Percentiles rank a stretch among this genome's conserved stretches.
These are phyloP conservation scores for Eucalyptus curtisii DNA, from an alignment of 345 rosid species.

Conservation along the genomic window DNA sequence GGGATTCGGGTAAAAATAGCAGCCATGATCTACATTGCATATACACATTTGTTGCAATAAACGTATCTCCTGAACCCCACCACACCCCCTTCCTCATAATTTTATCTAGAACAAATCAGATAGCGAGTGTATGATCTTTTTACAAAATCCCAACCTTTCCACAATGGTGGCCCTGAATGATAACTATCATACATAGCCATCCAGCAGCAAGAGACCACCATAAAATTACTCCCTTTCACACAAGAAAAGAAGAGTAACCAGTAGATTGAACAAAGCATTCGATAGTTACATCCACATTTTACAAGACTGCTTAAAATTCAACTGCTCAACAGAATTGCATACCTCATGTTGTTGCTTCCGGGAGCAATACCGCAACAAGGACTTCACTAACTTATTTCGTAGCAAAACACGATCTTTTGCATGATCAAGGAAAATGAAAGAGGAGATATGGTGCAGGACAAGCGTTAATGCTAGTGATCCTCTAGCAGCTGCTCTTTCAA, in stretches of 20 bases:
- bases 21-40: not conserved
- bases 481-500: conserved; percentile 61
- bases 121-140: not conserved
- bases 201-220: not conserved
- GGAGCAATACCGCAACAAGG: conserved; percentile 61
- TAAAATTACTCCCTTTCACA: not conserved
- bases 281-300: not conserved
- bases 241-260: not conserved
- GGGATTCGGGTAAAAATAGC: not conserved
- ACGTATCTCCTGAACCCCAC: not conserved
- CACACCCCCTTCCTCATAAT: not conserved
- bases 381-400: conserved; percentile 46
- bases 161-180: not conserved
- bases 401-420: conserved; percentile 12
- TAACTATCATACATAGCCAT: not conserved
- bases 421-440: conserved; percentile 26
- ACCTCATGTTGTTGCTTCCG: conserved; percentile 58
- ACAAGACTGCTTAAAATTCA: not conserved
- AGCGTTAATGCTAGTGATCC: conserved; percentile 51
- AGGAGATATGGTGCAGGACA: conserved; percentile 60
- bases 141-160: not conserved
- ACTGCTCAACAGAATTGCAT: not conserved
- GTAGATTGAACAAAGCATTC: not conserved
- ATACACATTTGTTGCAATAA: not conserved
- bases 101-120: not conserved